phyloP scores from a whole-genome alignment of 345 rosid genomes.

The Eucalyptus polyanthemos region DNA sequence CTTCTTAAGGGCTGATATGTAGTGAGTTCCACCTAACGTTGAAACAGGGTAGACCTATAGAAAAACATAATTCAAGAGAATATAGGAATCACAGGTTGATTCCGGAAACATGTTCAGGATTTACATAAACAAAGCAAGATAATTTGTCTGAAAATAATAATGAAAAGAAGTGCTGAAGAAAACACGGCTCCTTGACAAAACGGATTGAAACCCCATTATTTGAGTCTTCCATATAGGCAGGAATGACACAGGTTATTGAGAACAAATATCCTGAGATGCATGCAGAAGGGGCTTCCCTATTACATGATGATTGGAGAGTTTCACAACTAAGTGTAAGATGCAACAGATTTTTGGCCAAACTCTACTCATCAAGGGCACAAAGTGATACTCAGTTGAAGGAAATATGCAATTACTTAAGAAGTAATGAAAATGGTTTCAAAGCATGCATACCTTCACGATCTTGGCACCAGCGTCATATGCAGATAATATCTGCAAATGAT shows the following conservation, averaged over 20 bases:
- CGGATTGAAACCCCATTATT: neutral
- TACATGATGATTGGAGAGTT: neutral
- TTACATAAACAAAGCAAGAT: neutral
- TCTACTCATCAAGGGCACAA: neutral
- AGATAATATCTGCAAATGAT: slow-evolving; percentile 28
- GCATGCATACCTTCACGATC: slow-evolving; percentile 34
- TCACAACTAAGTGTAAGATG: neutral
- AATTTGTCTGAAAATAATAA: neutral
- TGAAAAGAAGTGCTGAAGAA: neutral
- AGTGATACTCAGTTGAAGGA: neutral
- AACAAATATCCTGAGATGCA: neutral
- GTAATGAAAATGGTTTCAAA: no score
- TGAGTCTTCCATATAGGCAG: neutral
- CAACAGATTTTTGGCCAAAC: neutral
- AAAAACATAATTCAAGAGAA: neutral
- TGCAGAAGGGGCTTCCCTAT: neutral
- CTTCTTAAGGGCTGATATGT: slow-evolving; percentile 39
- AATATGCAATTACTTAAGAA: neutral
- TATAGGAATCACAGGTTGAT: neutral
- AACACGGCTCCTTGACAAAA: neutral
- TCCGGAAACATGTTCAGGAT: neutral
- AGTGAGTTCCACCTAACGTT: slow-evolving; percentile 31
- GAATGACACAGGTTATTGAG: neutral
- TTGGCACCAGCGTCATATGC: slow-evolving; percentile 43
- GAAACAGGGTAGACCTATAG: slow-evolving; percentile 52